These are phyloP conservation scores for Pichia sporocuriosa DNA, from an alignment of 805 yeast genomes.

Conservation along the genomic window DNA sequence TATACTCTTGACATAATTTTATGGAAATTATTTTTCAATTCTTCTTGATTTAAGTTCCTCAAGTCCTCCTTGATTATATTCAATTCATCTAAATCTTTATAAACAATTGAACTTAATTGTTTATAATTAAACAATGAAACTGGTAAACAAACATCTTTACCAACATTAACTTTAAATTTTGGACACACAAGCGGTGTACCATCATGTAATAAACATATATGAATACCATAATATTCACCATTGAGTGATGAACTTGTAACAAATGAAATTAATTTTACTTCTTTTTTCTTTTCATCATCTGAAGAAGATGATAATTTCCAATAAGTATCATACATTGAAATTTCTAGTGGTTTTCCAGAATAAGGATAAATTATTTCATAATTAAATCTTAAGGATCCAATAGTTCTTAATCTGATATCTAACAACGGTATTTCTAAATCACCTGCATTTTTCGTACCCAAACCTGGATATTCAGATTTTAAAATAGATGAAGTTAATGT, in stretches of 20 bases:
- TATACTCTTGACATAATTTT: conserved; percentile 41
- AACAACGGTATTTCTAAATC: conserved; percentile 60
- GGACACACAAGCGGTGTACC: conserved; percentile 84
- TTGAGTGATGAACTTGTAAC: conserved; percentile 87
- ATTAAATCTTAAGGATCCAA: conserved; percentile 73
- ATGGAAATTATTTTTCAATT: conserved; percentile 32
- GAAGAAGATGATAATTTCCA: conserved; percentile 81
- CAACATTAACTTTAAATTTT: conserved; percentile 43
- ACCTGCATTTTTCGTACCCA: conserved; percentile 34
- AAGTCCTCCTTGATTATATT: conserved; percentile 16
- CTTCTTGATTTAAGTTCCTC: conserved; percentile 11
- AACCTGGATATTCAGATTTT: conserved; percentile 30
- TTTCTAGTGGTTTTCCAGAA: conserved; percentile 74
- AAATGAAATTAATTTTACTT: conserved; percentile 45
- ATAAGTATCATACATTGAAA: conserved; percentile 89
- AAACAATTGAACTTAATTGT: conserved; percentile 31
- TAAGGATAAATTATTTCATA: conserved; percentile 88
- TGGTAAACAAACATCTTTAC: conserved; percentile 45
- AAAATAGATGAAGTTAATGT: conserved; percentile 62
- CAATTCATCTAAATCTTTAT: conserved; percentile 15
- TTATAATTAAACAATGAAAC: conserved; percentile 51
- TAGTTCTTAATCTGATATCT: conserved; percentile 71
- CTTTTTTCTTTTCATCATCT: conserved; percentile 14
- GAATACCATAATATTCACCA: conserved; percentile 69
- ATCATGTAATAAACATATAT: conserved; percentile 69